Evolutionary conservation across 805 yeast genomes (phyloP), one percentile per base, ranked within the genome.

Genomic region (Jamesozyma rosinii): DNA sequence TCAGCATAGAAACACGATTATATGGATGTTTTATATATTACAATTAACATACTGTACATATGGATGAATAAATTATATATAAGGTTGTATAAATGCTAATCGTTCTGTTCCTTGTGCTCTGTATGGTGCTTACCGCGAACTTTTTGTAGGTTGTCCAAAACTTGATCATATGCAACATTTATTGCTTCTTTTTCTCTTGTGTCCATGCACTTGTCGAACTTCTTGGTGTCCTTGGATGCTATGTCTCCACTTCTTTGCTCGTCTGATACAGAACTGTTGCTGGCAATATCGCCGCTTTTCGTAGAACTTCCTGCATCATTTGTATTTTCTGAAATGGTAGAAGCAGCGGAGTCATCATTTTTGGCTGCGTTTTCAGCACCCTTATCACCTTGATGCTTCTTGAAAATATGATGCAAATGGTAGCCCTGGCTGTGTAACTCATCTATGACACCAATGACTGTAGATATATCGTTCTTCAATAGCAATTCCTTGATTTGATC

Each of bases 351-450:
- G 9, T 13, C 11, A 17, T 24, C 15, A 10, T 15, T 15, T 17
- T 9, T 19, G 3, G 42, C 24, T n/a, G 20, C n/a, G 35, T 37
- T 13, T 30, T 15, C 14, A 19, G 21, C 32, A 13, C n/a, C 46
- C 37, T 10, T 42, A 35, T 30, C 41, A n/a, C 31, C 38, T 13
- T 31, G 38, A 10, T 38, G 37, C 39, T 62, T 63, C 43, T 57
- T 60, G 45, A 64, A 64, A 15, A 63, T 49, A 33, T 61, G 61
- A 29, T 65, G 63, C n/a, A 72, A 45, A 17, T 66, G 55, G 14
- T 71, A 62, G 4, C 76, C 76, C 26, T 61, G 57, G 8, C 52
- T 57, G 44, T 69, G 69, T 43, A 73, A 49, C 26, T 63, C 61
- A 37, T 65, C 66, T 37, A 73, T 54, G 5, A 67, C 61, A 17